These are phyloP conservation scores for Alternaria viburni DNA, from an alignment of 2,329 filamentous ascomycete genomes.

Conservation along the genomic window DNA sequence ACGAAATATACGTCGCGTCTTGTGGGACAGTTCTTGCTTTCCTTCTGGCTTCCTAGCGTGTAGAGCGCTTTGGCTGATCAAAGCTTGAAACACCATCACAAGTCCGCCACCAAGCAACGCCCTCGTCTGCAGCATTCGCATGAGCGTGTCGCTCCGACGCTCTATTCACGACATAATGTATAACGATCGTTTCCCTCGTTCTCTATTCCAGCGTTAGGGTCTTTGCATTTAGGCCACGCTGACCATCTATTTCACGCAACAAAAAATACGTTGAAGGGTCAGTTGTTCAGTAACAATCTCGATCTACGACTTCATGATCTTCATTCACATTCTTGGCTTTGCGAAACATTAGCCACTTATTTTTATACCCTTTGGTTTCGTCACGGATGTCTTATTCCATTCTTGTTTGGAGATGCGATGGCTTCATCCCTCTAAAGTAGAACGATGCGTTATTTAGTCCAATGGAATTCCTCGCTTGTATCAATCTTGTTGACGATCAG, in stretches of 20 bases:
- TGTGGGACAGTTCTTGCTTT: conserved; percentile 51
- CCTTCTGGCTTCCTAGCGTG: conserved; percentile 38
- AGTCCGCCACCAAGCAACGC: neutral
- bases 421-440: neutral
- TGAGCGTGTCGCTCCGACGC: neutral
- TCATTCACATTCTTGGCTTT: neutral
- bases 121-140: neutral
- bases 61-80: neutral
- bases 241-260: neutral
- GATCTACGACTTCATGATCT: conserved; percentile 3
- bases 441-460: neutral
- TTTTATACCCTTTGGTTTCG: conserved; percentile 9
- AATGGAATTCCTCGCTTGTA: neutral
- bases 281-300: neutral
- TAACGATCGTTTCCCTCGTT: neutral
- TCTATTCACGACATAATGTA: neutral
- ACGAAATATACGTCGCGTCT: conserved; percentile 52
- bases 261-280: conserved; percentile 5
- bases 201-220: neutral
- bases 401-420: neutral
- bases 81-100: neutral
- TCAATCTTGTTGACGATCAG: neutral
- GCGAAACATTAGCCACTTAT: neutral
- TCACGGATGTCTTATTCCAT: neutral
- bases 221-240: neutral